A percentile compares a stretch with the other conserved stretches of the same genome.
Evolutionary conservation across 2,329 filamentous ascomycete genomes (phyloP).

Genomic region (Chaetomium sp.): DNA sequence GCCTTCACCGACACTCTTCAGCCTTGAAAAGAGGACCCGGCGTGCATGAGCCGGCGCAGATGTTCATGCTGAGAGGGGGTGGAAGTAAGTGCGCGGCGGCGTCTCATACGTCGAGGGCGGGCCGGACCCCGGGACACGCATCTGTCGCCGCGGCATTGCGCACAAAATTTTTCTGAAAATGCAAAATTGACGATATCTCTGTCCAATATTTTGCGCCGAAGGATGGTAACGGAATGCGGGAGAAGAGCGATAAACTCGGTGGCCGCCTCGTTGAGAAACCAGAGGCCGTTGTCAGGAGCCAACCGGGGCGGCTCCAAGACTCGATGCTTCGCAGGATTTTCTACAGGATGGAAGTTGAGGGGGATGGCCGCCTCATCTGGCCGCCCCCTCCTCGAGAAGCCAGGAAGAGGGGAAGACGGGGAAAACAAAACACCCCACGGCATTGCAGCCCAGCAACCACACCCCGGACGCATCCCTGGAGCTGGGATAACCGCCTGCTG

Average conservation of each 20-base stretch:
- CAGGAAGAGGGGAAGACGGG: slow-evolving; percentile 1
- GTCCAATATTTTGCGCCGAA: slow-evolving; percentile 15
- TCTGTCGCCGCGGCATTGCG: slow-evolving; percentile 22
- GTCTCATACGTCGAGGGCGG: slow-evolving; percentile 17
- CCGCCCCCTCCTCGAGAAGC: not conserved
- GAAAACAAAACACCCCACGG: slow-evolving; percentile 7
- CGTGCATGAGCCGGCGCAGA: slow-evolving; percentile 16
- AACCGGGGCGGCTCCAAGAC: too few relatives aligned
- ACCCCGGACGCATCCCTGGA: not conserved
- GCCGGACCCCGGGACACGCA: slow-evolving; percentile 8
- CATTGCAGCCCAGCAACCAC: not conserved
- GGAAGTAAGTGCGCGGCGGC: slow-evolving; percentile 16
- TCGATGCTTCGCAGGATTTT: too few relatives aligned
- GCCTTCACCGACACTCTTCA: slow-evolving; percentile 21
- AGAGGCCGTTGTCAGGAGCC: too few relatives aligned
- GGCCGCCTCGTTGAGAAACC: not conserved
- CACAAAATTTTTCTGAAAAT: slow-evolving; percentile 16
- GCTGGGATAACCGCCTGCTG: not conserved
- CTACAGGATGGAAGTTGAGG: too few relatives aligned
- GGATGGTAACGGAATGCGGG: slow-evolving; percentile 12
- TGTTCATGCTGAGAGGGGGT: slow-evolving; percentile 13
- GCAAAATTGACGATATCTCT: slow-evolving; percentile 18
- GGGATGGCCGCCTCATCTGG: not conserved
- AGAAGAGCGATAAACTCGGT: slow-evolving; percentile 11
- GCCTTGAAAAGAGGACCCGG: slow-evolving; percentile 6